Base-by-base conservation (phyloP, 179 eudicot genomes). In the Gypsophila paniculata region DNA sequence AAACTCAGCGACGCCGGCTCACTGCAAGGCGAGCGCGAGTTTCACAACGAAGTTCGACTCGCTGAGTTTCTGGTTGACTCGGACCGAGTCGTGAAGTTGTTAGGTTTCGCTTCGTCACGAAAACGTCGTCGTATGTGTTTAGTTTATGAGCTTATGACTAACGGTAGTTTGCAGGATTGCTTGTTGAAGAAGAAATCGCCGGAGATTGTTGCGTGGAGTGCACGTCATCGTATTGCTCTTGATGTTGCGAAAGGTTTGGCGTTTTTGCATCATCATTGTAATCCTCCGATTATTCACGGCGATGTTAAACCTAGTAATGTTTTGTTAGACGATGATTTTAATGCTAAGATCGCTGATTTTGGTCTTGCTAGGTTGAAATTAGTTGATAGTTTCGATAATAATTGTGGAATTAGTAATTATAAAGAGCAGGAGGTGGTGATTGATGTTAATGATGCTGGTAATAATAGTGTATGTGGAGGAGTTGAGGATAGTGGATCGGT, bases 221-320 rank as follows among this genome's bases (percentile, higher is more conserved):
- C 74, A 58, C 75, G 99, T 36, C 72, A 83, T 64, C 36, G 72
- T n/a, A 79, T 91, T 72, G 91, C 86, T 4, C 12, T 86, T 22
- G 87, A 85, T 29, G 80, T 94, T 3, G 97, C 99, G 2, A 80
- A 71, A 74, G 97, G 88, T 36, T 72, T 94, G 11, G 84, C 88
- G 3, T 89, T 81, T 71, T 79, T 91, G 68, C 99, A 94, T 67
- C 88, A 88, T 54, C 61, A 29, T 15, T 94, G 96, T 46, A 85
- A 78, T 68, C 93, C 96, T 0, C 87, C 89, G 46, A 75, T 91
- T 7, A 83, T 94, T 75, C 99, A 94, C 51, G 96, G 99, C 8
- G 99, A 94, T 84, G 73, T 94, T 8, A 94, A 94, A 77, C 96
- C 99, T 4, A 90, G 97, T 79, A 91, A 94, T 79, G 73, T 94